A percentile compares a stretch with the other conserved stretches of the same genome.
phyloP scores from a whole-genome alignment of 352 stramenopile species.

The Globisporangium barbulae region DNA sequence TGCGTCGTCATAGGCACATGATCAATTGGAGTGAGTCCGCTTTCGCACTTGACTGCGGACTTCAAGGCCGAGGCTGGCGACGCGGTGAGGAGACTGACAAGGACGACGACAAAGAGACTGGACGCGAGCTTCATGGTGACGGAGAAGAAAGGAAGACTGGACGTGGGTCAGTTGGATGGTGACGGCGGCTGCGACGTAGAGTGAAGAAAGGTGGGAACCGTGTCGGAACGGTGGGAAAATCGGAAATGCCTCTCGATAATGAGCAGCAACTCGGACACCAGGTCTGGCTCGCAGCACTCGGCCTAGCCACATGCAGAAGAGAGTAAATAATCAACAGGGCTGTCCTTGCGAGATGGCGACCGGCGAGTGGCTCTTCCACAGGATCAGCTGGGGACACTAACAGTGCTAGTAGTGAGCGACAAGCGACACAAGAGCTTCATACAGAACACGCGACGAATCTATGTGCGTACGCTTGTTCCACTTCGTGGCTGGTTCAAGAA shows the following conservation, averaged over 20 bases:
- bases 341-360: background rate
- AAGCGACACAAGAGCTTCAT: too few relatives aligned
- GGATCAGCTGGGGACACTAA: conserved; percentile 1
- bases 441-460: too few relatives aligned
- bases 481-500: too few relatives aligned
- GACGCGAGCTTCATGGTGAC: background rate
- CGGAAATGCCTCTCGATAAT: background rate
- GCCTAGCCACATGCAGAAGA: background rate
- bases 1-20: background rate
- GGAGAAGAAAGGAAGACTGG: background rate
- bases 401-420: background rate
- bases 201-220: background rate
- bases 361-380: background rate
- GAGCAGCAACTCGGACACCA: background rate
- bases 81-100: background rate
- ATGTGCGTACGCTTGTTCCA: too few relatives aligned
- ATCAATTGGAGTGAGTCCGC: background rate
- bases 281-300: background rate
- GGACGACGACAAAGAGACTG: background rate
- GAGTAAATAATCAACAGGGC: background rate
- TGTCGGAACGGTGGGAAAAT: background rate
- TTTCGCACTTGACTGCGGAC: background rate
- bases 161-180: background rate
- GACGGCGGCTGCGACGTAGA: background rate
- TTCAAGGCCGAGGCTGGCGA: background rate